These are phyloP conservation scores for Chaetomium tenue DNA, from an alignment of 495 filamentous ascomycete genomes.

Conservation along the genomic window DNA sequence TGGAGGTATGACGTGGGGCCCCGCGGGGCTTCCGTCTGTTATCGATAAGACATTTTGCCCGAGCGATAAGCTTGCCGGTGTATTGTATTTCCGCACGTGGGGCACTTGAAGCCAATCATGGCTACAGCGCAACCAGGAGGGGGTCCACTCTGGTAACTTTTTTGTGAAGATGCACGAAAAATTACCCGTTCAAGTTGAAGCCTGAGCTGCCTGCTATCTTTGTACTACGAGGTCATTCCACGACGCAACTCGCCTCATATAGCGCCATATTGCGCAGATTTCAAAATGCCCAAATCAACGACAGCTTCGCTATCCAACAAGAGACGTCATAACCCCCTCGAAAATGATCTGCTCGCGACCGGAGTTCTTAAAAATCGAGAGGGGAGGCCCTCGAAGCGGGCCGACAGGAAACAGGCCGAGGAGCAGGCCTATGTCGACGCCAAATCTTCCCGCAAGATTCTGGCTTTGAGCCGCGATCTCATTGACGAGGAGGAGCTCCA, in stretches of 20 bases:
- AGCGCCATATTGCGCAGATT: neutral
- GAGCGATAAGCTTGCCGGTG: conserved; percentile 12
- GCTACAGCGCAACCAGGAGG: conserved; percentile 20
- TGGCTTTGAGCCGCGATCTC: conserved; percentile 80
- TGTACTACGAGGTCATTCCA: neutral
- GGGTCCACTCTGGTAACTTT: conserved; percentile 31
- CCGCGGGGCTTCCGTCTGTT: conserved; percentile 18
- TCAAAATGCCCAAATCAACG: conserved; percentile 53
- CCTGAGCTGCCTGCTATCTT: conserved; percentile 8
- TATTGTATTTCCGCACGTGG: conserved; percentile 25
- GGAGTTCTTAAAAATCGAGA: conserved; percentile 57
- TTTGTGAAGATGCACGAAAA: conserved; percentile 28
- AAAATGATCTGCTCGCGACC: conserved; percentile 65
- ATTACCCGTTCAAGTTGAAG: conserved; percentile 21
- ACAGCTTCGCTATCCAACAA: conserved; percentile 40
- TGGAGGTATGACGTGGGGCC: conserved; percentile 14
- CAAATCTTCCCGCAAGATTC: conserved; percentile 79
- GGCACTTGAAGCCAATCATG: conserved; percentile 18
- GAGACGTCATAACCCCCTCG: conserved; percentile 66
- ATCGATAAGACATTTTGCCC: conserved; percentile 26
- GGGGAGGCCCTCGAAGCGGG: conserved; percentile 56
- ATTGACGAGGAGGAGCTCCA: conserved; percentile 63
- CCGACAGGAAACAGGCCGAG: conserved; percentile 56
- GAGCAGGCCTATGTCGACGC: conserved; percentile 77
- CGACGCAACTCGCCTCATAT: neutral